Evolutionary conservation across 2,329 filamentous ascomycete genomes (phyloP), one percentile per base, ranked within the genome.

Genomic region (Nemania serpens): DNA sequence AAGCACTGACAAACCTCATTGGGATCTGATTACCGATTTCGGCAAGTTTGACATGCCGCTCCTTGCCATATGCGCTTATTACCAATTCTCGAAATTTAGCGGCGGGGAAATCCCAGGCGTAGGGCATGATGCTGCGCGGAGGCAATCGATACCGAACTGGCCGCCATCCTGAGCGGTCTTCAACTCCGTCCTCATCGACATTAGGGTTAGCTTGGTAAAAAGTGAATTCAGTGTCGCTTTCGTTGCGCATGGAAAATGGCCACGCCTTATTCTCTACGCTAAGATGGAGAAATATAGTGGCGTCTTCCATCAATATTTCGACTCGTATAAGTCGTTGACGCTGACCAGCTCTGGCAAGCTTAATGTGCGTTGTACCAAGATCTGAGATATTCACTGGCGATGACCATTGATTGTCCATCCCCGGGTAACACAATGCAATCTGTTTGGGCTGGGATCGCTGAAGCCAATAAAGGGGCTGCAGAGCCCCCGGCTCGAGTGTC

Each of bases 171-270:
- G 91, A 93, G 58, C 88, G 82, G 70, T 97, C 91, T 68, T 91
- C 89, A 5, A 84, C 83, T 57, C 94, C 93, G 62, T 97, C 93
- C 64, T 98, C 93, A 62, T 97, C 93, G 10, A 96, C 80, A 69
- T 94, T 96, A 4, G 95, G 95, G 70, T 98, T 90, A 17, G 92
- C 91, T 75, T 99, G 95, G 80, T 90, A 97, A 79, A 99, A 99
- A 50, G 94, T 89, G 75, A 98, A 98, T 73, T 98, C 95, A 22
- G 90, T 90, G 71, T 98, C 94, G 71, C 94, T 98, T 78, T 98
- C 95, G 72, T 99, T 99, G 66, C 95, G 90, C 88, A 99, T 97
- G 0, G 93, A 97, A 78, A 95, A 99, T 0, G 95, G 95, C 95
- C 95, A 99, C 73, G 96, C 92, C 75, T 95, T 96, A 5, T 86